phyloP scores from a whole-genome alignment of 2,329 filamentous ascomycete genomes.

The Rosellinia necatrix region DNA sequence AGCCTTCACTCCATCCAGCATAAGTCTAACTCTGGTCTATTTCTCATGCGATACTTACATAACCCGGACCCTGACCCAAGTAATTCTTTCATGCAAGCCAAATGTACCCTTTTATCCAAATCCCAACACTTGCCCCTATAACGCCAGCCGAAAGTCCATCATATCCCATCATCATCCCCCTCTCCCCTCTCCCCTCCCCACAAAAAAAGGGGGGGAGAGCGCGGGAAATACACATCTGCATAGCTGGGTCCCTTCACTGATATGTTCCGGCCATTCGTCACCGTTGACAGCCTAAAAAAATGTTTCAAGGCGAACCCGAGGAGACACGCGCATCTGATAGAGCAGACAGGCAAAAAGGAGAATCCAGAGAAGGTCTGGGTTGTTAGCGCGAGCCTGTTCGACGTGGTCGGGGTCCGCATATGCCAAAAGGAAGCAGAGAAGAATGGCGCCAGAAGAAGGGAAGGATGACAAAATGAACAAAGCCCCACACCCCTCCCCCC shows the following conservation, averaged over 20 bases:
- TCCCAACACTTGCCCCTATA: not conserved
- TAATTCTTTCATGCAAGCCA: not conserved
- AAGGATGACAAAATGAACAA: too few species aligned
- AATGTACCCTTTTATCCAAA: too few species aligned
- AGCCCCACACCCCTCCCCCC: too few species aligned
- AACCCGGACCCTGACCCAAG: too few species aligned
- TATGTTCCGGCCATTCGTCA: constrained; percentile 61
- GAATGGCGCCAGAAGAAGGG: too few species aligned
- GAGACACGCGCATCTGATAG: constrained; percentile 51
- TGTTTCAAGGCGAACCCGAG: constrained; percentile 69
- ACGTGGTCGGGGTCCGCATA: constrained; percentile 70
- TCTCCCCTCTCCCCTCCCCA: too few species aligned
- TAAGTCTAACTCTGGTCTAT: too few species aligned
- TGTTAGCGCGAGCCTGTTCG: constrained; percentile 75
- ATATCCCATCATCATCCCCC: not conserved
- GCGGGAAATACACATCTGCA: too few species aligned
- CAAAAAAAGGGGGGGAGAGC: too few species aligned
- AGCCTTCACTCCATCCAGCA: too few species aligned
- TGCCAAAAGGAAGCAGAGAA: too few species aligned
- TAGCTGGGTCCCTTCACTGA: constrained; percentile 54
- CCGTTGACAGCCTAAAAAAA: constrained; percentile 62
- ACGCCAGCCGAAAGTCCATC: not conserved
- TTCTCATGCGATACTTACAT: not conserved
- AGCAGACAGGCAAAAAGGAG: not conserved
- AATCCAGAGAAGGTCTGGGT: constrained; percentile 60